Evolutionary conservation across 169 alveolate species (phyloP), one percentile per base, ranked within the genome.

Genomic region (Amoebophrya sp.): DNA sequence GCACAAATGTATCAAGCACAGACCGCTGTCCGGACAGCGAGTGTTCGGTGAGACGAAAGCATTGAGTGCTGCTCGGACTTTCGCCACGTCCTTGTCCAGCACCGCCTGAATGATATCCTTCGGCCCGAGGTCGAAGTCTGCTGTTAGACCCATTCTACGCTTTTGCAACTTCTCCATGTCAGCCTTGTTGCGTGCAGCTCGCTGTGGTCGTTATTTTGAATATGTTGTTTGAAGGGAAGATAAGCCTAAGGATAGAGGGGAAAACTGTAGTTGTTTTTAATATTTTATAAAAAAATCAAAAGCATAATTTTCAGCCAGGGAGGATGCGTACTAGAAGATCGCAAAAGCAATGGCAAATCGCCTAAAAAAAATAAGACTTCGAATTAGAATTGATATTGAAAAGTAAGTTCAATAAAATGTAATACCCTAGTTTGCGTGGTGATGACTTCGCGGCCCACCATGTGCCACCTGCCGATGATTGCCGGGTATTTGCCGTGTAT

Each of bases 31-130:
- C 36, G 83, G 83, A 65, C n/a, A 29, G 33, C 83, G 83, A 29
- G 33, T 26, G 83, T 65, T 65, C n/a, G 83, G 83, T 10, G 83
- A 65, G 33, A 65, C 83, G 83, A 65, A 65, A 18, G 83, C 83
- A 36, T 65, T 65, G 38, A 65, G 26, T 1, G 38, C 83, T 1
- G 83, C 83, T 29, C 83, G 83, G 2, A 65, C 33, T 18, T 65
- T 65, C 2, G 83, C 39, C 18, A 26, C 33, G 83, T 65, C 83
- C 26, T 65, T 65, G 38, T 6, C 83, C 26, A 26, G 18, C 33
- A 65, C 83, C 33, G 83, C 83, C 33, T 6, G 36, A 36, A 65
- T 18, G 36, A 65, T 65, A 29, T 65, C 83, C 83, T 6, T 26
- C 36, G 83, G 83, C 2, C 83, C 83, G 26, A 65, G 18, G 83